Conservation (phyloP, 139 green algal species). For the Chlamydomonas sphaeroides region DNA sequence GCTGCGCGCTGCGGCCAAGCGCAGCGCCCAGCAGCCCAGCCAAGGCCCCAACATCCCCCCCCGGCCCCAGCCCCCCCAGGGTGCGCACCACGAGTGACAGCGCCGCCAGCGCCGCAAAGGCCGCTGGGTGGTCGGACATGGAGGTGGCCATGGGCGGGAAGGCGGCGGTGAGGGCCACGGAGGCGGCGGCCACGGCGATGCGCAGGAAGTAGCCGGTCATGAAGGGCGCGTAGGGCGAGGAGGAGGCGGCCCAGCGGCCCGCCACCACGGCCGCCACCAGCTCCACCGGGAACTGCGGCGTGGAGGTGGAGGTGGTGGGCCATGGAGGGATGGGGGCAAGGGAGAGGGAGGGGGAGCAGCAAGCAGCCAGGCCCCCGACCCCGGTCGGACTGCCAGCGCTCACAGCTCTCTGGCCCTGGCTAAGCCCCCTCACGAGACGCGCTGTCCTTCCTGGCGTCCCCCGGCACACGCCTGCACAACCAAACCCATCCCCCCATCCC, state of each 20-base stretch:
- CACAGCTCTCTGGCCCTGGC: too few species aligned
- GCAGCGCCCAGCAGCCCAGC: too few species aligned
- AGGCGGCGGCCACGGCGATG: conserved; percentile 57
- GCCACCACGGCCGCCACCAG: conserved; percentile 85
- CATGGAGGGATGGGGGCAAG: neutral
- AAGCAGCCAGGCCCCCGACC: too few species aligned
- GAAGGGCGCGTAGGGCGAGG: conserved; percentile 77
- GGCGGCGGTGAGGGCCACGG: conserved; percentile 36
- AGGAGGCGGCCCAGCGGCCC: conserved; percentile 65
- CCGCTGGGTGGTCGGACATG: conserved; percentile 31
- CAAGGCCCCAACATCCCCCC: too few species aligned
- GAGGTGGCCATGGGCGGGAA: conserved; percentile 47
- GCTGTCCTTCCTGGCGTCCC: too few species aligned
- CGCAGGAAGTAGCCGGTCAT: conserved; percentile 72
- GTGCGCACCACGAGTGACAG: conserved; percentile 70
- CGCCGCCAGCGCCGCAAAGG: conserved; percentile 67
- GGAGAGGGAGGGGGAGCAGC: neutral
- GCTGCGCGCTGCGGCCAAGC: too few species aligned
- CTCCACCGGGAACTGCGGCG: conserved; percentile 81
- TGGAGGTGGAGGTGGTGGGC: neutral
- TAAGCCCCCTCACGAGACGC: too few species aligned
- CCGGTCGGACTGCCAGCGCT: too few species aligned
- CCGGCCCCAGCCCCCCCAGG: too few species aligned
- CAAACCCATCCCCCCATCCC: too few species aligned
- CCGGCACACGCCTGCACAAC: too few species aligned